Evolutionary conservation across 176 grass and related monocot species (phyloP).

Genomic region (Aegilops longissima): DNA sequence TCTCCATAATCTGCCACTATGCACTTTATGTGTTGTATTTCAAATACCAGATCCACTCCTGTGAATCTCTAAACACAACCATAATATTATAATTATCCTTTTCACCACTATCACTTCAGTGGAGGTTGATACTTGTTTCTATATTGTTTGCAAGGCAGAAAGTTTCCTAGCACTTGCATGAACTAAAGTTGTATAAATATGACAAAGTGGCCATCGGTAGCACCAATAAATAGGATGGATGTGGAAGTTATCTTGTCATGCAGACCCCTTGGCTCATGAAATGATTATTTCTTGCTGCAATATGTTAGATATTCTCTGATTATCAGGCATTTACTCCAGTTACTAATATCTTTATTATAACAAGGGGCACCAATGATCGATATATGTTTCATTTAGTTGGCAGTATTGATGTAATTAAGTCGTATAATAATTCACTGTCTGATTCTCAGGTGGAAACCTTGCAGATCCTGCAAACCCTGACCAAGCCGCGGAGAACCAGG

Average conservation of each 20-base stretch:
- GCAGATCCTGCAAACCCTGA: constrained; percentile 57
- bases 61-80: neutral
- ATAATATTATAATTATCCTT: neutral
- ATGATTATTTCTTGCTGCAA: constrained; percentile 4
- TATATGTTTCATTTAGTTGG: neutral
- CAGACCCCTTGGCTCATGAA: constrained; percentile 13
- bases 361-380: neutral
- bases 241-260: neutral
- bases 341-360: neutral
- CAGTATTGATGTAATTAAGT: neutral
- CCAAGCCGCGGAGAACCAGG: constrained; percentile 58
- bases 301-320: neutral
- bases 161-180: neutral
- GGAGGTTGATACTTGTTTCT: constrained; percentile 1
- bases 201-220: neutral
- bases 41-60: neutral
- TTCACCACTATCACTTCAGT: neutral
- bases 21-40: constrained; percentile 2
- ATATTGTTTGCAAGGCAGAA: constrained; percentile 12
- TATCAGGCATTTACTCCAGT: neutral
- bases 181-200: neutral
- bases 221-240: constrained; percentile 3
- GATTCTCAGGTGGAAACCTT: constrained; percentile 44
- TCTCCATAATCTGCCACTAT: constrained; percentile 2
- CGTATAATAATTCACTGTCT: neutral